Conservation (phyloP, 1,284 basidiomycete genomes). For the Ceratobasidium sp. region DNA sequence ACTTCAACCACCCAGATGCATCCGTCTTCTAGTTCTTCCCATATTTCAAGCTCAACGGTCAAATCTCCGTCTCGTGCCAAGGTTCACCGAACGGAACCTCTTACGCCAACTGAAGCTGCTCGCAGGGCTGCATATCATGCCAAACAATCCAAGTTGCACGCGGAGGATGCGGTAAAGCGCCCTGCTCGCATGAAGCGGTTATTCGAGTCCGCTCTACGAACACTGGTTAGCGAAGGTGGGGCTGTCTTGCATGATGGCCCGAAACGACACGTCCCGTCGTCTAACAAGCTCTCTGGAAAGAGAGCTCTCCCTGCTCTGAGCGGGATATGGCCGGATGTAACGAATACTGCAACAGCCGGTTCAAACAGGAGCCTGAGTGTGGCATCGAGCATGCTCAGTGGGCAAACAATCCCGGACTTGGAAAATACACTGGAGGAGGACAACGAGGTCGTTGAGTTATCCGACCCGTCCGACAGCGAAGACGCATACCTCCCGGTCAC, state of each 20-base stretch:
- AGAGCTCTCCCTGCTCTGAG: neutral
- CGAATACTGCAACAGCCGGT: constrained; percentile 16
- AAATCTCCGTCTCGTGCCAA: constrained; percentile 29
- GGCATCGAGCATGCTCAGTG: constrained; percentile 5
- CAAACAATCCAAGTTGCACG: constrained; percentile 35
- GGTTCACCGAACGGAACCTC: constrained; percentile 4
- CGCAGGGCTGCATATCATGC: constrained; percentile 34
- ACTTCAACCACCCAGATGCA: neutral
- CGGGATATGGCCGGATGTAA: constrained; percentile 34
- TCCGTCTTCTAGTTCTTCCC: neutral
- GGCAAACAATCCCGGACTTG: constrained; percentile 3
- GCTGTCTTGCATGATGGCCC: constrained; percentile 24
- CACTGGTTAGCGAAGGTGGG: constrained; percentile 38
- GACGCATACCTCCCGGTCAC: constrained; percentile 41
- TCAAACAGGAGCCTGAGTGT: constrained; percentile 1
- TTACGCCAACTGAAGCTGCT: constrained; percentile 27
- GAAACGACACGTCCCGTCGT: constrained; percentile 7
- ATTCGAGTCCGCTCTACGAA: constrained; percentile 37
- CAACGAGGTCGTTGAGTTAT: constrained; percentile 5
- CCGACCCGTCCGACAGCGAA: constrained; percentile 41
- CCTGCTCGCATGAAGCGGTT: constrained; percentile 27
- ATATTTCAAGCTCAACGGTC: neutral
- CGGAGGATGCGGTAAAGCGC: constrained; percentile 32
- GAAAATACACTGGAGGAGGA: constrained; percentile 15
- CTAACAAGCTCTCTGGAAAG: neutral